These are phyloP conservation scores for Xylaria sp. DNA, from an alignment of 2,329 filamentous ascomycete species.

Conservation along the genomic window DNA sequence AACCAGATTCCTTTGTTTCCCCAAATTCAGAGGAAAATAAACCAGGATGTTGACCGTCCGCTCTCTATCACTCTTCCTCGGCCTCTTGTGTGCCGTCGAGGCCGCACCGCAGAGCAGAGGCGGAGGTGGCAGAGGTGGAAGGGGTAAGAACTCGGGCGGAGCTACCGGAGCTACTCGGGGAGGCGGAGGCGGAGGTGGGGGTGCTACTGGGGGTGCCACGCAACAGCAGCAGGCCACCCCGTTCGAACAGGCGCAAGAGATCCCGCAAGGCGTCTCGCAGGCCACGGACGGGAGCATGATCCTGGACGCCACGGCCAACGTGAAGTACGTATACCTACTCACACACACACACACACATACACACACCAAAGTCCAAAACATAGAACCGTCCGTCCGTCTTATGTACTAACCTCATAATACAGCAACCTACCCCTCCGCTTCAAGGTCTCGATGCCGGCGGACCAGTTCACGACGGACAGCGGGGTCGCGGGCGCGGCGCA, in stretches of 20 bases:
- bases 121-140: conserved; percentile 18
- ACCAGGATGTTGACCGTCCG: conserved; percentile 34
- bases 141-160: conserved; percentile 10
- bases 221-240: conserved; percentile 24
- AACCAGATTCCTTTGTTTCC: conserved; percentile 2
- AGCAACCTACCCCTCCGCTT: conserved; percentile 58
- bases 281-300: conserved; percentile 59
- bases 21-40: background rate
- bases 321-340: conserved; percentile 49
- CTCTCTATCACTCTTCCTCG: conserved; percentile 26
- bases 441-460: conserved; percentile 57
- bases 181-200: too few species aligned
- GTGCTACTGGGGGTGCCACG: too few species aligned
- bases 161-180: too few species aligned
- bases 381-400: too few species aligned
- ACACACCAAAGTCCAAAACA: background rate
- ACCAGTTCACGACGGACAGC: conserved; percentile 53
- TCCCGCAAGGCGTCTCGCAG: conserved; percentile 42
- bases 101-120: conserved; percentile 27
- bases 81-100: conserved; percentile 27
- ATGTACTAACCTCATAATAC: conserved; percentile 1
- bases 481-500: conserved; percentile 50
- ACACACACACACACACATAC: background rate
- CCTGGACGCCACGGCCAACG: conserved; percentile 55
- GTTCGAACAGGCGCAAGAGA: conserved; percentile 31